phyloP scores from a whole-genome alignment of 2,329 filamentous ascomycete species.

The Colletotrichum simmondsii region DNA sequence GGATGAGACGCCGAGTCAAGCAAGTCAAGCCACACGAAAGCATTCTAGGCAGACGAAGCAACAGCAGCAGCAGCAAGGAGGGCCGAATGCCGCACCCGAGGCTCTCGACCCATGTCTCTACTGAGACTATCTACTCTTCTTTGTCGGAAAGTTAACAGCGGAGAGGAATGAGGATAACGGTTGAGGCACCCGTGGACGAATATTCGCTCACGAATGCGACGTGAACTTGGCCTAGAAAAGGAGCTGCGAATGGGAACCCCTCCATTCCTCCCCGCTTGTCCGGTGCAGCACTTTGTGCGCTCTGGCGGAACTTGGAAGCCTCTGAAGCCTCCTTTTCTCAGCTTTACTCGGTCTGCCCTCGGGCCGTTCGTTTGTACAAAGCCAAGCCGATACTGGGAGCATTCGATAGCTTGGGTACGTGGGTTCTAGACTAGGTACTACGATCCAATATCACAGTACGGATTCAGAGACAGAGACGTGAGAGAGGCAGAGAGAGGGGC shows the following conservation, averaged over 20 bases:
- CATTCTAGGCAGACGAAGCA: not conserved
- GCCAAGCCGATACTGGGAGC: not conserved
- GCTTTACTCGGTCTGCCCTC: not conserved
- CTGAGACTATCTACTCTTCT: not conserved
- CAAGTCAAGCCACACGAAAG: constrained; percentile 5
- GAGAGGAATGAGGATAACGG: not conserved
- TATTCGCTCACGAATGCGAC: not conserved
- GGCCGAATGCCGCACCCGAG: not conserved
- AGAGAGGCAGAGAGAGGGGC: not conserved
- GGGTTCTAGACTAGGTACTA: not conserved
- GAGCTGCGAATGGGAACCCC: constrained; percentile 2
- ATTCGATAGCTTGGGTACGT: not conserved
- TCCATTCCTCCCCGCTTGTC: constrained; percentile 1
- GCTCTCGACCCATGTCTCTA: not conserved
- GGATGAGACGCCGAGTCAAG: constrained; percentile 8
- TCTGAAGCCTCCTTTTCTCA: not conserved
- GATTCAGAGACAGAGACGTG: not conserved
- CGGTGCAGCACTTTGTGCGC: not conserved
- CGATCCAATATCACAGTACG: not conserved
- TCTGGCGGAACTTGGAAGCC: not conserved
- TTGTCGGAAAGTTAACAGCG: not conserved
- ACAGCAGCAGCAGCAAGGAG: not conserved
- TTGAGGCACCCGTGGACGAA: not conserved
- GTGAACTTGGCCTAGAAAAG: not conserved
- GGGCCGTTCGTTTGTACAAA: not conserved